Evolutionary conservation across 768 basidiomycete species (phyloP).

Genomic region (Suillus occidentalis): DNA sequence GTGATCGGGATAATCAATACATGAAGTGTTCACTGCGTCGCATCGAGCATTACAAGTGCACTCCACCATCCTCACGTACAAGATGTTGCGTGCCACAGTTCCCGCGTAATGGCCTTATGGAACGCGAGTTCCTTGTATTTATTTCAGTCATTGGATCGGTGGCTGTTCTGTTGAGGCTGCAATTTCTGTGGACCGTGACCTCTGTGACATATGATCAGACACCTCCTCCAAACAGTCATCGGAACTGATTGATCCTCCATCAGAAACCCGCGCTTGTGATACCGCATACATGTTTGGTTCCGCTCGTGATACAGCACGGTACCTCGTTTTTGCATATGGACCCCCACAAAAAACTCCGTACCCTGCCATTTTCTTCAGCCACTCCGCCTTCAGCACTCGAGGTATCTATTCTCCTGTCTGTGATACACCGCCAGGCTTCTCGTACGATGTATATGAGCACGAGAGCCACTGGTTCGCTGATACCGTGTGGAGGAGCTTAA

Average conservation of each 20-base stretch:
- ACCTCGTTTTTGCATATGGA: neutral
- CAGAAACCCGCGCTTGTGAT: neutral
- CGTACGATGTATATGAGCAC: neutral
- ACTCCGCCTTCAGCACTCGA: neutral
- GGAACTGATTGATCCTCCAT: neutral
- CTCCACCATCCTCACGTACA: too few species aligned
- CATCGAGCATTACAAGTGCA: too few species aligned
- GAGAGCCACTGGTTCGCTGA: neutral
- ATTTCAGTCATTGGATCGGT: neutral
- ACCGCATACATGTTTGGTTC: neutral
- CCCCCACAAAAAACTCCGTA: neutral
- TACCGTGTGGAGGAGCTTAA: neutral
- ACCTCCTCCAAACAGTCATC: neutral
- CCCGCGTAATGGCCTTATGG: too few species aligned
- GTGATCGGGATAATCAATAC: too few species aligned
- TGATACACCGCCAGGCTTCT: neutral
- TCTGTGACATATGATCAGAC: neutral
- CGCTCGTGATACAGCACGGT: neutral
- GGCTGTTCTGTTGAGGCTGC: neutral
- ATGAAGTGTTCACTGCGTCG: too few species aligned
- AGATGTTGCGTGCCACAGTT: too few species aligned
- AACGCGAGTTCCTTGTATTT: neutral
- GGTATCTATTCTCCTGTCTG: neutral
- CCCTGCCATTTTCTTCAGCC: neutral
- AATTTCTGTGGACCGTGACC: neutral